A percentile compares a stretch with the other conserved stretches of the same genome.
Evolutionary conservation across 1,139 yeast species (phyloP).

Genomic region (Waltiozyma sp.): DNA sequence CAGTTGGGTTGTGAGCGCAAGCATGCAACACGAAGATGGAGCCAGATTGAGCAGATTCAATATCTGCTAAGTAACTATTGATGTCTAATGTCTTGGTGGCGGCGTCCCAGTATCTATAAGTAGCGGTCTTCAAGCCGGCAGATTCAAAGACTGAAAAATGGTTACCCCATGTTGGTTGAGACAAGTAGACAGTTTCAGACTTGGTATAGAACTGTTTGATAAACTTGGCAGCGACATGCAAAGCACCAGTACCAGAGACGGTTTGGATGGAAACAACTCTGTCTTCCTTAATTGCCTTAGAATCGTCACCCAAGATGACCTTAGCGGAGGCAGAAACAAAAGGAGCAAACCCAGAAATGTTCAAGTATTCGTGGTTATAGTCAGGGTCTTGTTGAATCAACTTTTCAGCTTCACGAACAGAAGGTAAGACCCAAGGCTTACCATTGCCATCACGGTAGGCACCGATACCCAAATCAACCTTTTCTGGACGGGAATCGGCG

Average conservation of each 20-base stretch:
- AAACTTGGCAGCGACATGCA: constrained; percentile 78
- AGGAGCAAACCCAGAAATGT: constrained; percentile 66
- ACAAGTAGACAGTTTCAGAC: constrained; percentile 49
- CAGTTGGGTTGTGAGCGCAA: constrained; percentile 98
- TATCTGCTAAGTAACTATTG: constrained; percentile 55
- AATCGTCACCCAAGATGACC: constrained; percentile 62
- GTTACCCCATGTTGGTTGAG: constrained; percentile 95
- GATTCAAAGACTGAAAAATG: constrained; percentile 72
- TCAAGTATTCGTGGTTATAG: constrained; percentile 86
- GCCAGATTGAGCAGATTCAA: constrained; percentile 62
- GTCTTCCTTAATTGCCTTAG: constrained; percentile 40
- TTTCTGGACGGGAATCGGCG: constrained; percentile 48
- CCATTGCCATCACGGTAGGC: constrained; percentile 92
- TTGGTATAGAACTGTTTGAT: constrained; percentile 37
- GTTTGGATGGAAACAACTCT: constrained; percentile 73
- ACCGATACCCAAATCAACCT: constrained; percentile 87
- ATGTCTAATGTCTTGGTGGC: constrained; percentile 53
- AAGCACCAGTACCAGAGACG: constrained; percentile 91
- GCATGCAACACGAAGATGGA: constrained; percentile 83
- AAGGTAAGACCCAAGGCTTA: constrained; percentile 88
- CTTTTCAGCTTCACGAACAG: constrained; percentile 66
- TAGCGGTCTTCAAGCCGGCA: constrained; percentile 49
- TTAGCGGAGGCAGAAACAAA: constrained; percentile 69
- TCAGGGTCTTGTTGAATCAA: constrained; percentile 40
- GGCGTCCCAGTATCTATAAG: constrained; percentile 76